A percentile compares a stretch with the other conserved stretches of the same genome.
Evolutionary conservation across 2,329 filamentous ascomycete genomes (phyloP).

Genomic region (Aureobasidium zeae): DNA sequence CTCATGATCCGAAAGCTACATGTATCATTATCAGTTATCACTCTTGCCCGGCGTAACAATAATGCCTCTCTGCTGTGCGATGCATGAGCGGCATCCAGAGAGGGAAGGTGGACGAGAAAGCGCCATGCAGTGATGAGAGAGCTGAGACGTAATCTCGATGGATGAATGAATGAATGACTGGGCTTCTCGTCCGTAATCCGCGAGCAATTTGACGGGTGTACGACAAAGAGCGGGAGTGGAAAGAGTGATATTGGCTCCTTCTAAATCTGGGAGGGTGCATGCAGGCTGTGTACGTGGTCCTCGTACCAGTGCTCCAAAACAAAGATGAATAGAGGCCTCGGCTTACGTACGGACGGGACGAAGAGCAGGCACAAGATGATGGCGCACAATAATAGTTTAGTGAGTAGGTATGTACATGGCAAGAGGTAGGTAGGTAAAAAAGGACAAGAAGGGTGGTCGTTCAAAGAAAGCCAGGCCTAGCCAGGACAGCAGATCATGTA

Average conservation of each 20-base stretch:
- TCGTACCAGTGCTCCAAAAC: neutral
- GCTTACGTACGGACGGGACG: constrained; percentile 7
- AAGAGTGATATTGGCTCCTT: neutral
- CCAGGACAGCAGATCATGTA: neutral
- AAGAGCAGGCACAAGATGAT: neutral
- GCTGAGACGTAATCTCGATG: neutral
- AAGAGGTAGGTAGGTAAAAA: neutral
- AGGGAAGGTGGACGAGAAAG: neutral
- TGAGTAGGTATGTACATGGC: too few species aligned
- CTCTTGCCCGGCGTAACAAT: neutral
- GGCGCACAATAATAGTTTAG: too few species aligned
- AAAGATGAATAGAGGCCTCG: neutral
- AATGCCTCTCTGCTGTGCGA: neutral
- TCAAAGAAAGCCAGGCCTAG: neutral
- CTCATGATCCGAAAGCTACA: too few species aligned
- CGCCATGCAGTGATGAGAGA: neutral
- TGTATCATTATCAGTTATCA: too few species aligned
- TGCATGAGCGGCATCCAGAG: constrained; percentile 1
- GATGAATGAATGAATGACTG: too few species aligned
- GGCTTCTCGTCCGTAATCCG: constrained; percentile 3
- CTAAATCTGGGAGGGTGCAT: constrained; percentile 7
- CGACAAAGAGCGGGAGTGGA: neutral
- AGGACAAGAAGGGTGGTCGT: neutral
- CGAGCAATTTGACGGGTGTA: neutral
- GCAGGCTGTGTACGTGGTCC: constrained; percentile 5